Percentiles rank a stretch among this genome's conserved stretches.
Evolutionary conservation across 257 asterid species (phyloP).

Genomic region (Jasminum sambac): DNA sequence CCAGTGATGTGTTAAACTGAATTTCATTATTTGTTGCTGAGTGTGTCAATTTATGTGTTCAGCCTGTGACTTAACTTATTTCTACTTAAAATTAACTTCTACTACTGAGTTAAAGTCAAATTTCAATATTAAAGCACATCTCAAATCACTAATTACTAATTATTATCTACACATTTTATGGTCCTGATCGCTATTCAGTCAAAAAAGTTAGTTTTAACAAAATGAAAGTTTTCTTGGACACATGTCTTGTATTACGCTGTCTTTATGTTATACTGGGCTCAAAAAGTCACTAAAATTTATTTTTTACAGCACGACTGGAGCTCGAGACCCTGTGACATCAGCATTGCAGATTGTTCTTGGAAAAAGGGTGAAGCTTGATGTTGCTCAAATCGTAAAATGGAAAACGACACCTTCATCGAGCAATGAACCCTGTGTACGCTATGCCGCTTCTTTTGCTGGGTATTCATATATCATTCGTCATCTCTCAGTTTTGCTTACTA

Average conservation of each 20-base stretch:
- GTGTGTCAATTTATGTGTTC: background rate
- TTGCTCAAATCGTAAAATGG: conserved; percentile 97
- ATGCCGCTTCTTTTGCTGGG: conserved; percentile 99
- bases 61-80: too few species aligned
- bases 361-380: conserved; percentile 77
- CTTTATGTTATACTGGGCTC: conserved; percentile 17
- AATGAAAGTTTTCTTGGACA: too few species aligned
- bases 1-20: background rate
- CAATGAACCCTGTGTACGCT: conserved; percentile 89
- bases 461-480: conserved; percentile 37
- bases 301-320: conserved; percentile 90
- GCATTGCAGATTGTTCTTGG: conserved; percentile 94
- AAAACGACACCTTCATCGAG: conserved; percentile 61
- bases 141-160: too few species aligned
- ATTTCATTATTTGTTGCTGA: background rate
- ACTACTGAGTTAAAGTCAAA: too few species aligned
- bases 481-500: conserved; percentile 5
- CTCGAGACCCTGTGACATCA: conserved; percentile 91
- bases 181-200: too few species aligned
- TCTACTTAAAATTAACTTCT: too few species aligned
- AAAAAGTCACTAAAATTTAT: conserved; percentile 19
- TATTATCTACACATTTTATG: too few species aligned
- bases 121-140: too few species aligned
- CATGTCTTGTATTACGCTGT: conserved; percentile 10
- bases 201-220: too few species aligned